Conservation (phyloP, 164 flowering plant genomes). For the Nymphaea thermarum region DNA sequence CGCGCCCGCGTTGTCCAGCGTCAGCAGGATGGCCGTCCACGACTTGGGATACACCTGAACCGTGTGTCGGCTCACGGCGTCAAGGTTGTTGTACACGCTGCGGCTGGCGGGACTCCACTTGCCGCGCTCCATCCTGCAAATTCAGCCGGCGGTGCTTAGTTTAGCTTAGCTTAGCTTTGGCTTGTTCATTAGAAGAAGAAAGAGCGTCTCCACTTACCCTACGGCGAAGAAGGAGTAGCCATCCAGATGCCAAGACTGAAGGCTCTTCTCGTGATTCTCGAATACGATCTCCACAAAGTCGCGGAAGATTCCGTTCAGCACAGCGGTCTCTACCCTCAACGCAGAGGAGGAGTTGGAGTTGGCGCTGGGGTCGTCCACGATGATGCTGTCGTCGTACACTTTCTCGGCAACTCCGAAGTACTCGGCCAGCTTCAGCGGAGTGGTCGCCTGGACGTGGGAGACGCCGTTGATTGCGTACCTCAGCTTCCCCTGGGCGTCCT, state of each 20-base stretch:
- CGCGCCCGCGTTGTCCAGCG: slow-evolving; percentile 45
- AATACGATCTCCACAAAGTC: slow-evolving; percentile 68
- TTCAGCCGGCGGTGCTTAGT: no score
- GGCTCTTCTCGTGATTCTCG: slow-evolving; percentile 45
- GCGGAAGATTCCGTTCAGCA: slow-evolving; percentile 65
- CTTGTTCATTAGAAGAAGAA: neutral
- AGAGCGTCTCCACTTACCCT: slow-evolving; percentile 19
- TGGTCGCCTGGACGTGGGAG: slow-evolving; percentile 14
- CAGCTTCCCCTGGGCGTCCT: slow-evolving; percentile 20
- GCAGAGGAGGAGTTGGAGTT: slow-evolving; percentile 3
- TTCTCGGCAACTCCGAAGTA: slow-evolving; percentile 18
- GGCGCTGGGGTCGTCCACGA: slow-evolving; percentile 25
- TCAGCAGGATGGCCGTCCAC: slow-evolving; percentile 40
- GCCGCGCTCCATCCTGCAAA: slow-evolving; percentile 21
- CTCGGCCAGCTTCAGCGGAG: slow-evolving; percentile 32
- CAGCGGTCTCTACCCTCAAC: slow-evolving; percentile 39
- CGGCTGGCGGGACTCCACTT: slow-evolving; percentile 36
- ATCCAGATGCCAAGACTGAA: slow-evolving; percentile 80
- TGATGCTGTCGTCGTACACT: slow-evolving; percentile 22
- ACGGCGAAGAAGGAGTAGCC: slow-evolving; percentile 74
- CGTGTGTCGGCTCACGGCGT: slow-evolving; percentile 38
- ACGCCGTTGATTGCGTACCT: slow-evolving; percentile 32
- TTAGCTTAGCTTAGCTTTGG: no score
- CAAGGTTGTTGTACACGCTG: slow-evolving; percentile 35
- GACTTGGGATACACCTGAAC: slow-evolving; percentile 40